Evolutionary conservation across 441 rosid species (phyloP).

Genomic region (Biscutella auriculata): DNA sequence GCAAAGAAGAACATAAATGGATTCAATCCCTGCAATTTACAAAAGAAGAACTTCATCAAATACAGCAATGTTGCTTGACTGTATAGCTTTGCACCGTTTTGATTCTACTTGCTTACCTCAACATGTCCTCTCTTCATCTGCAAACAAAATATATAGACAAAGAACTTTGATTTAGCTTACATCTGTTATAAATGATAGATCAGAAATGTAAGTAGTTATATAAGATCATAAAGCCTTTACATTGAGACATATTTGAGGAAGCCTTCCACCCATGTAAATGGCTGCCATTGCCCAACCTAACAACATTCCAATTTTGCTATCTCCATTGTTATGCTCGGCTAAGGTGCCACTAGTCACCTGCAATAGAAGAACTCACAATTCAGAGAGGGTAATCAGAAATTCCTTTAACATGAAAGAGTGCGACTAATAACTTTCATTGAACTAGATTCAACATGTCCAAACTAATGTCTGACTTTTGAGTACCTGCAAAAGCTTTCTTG

Average conservation of each 20-base stretch:
- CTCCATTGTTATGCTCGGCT: conserved; percentile 26
- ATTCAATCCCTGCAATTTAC: conserved; percentile 53
- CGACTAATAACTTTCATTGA: not conserved
- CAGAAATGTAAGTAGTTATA: not conserved
- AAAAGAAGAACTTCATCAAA: not conserved
- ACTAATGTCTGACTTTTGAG: conserved; percentile 11
- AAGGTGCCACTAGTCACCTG: conserved; percentile 33
- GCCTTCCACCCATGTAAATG: conserved; percentile 85
- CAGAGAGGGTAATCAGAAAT: not conserved
- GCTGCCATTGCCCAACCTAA: conserved; percentile 89
- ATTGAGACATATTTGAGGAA: conserved; percentile 79
- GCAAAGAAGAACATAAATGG: conserved; percentile 83
- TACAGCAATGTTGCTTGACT: not conserved
- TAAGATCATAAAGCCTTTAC: conserved; percentile 16
- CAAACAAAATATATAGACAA: not conserved
- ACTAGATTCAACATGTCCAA: not conserved
- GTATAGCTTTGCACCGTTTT: not conserved
- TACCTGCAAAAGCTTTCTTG: conserved; percentile 68
- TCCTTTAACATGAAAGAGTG: not conserved
- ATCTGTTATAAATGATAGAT: not conserved
- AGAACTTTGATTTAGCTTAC: not conserved
- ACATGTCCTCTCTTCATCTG: conserved; percentile 78
- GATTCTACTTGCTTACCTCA: conserved; percentile 40
- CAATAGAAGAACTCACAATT: not conserved
- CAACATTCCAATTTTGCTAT: conserved; percentile 34